A percentile compares a stretch with the other conserved stretches of the same genome.
These are phyloP conservation scores for Cyclocybe cylindracea DNA, from an alignment of 768 basidiomycete genomes.

Conservation along the genomic window DNA sequence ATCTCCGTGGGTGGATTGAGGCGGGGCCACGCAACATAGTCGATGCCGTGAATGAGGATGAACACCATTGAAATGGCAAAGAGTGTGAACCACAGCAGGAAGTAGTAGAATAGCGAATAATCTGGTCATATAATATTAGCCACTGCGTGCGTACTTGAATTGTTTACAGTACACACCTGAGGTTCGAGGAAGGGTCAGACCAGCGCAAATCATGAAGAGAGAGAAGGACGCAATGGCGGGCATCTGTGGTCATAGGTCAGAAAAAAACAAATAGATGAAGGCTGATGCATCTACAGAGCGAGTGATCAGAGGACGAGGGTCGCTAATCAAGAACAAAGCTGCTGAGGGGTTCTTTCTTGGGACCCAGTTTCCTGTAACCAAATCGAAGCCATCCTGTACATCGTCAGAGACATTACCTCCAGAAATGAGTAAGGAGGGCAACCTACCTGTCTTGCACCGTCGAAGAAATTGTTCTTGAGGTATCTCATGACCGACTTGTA, in stretches of 20 bases:
- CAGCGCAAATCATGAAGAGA: slow-evolving; percentile 85
- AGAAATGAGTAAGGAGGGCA: neutral
- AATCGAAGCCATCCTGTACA: slow-evolving; percentile 88
- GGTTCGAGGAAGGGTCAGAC: slow-evolving; percentile 81
- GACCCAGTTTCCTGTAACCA: slow-evolving; percentile 89
- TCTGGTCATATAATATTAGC: slow-evolving; percentile 43
- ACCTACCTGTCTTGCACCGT: slow-evolving; percentile 84
- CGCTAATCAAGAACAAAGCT: slow-evolving; percentile 70
- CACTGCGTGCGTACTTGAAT: neutral
- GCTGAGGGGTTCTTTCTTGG: slow-evolving; percentile 76
- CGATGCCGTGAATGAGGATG: slow-evolving; percentile 84
- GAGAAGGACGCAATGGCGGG: slow-evolving; percentile 83
- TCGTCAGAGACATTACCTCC: neutral
- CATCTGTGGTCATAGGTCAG: slow-evolving; percentile 49
- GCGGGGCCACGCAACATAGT: slow-evolving; percentile 94
- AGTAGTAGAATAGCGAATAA: slow-evolving; percentile 84
- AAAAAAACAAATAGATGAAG: neutral
- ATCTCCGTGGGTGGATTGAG: slow-evolving; percentile 82
- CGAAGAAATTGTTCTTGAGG: slow-evolving; percentile 94
- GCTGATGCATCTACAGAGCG: slow-evolving; percentile 64
- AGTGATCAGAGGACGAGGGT: slow-evolving; percentile 78
- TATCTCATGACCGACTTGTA: slow-evolving; percentile 85
- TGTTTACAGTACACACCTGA: slow-evolving; percentile 60
- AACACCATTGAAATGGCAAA: slow-evolving; percentile 63
- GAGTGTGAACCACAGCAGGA: slow-evolving; percentile 76